A percentile compares a stretch with the other conserved stretches of the same genome.
phyloP scores from a whole-genome alignment of 805 yeast species.

The Myxozyma kluyveri region DNA sequence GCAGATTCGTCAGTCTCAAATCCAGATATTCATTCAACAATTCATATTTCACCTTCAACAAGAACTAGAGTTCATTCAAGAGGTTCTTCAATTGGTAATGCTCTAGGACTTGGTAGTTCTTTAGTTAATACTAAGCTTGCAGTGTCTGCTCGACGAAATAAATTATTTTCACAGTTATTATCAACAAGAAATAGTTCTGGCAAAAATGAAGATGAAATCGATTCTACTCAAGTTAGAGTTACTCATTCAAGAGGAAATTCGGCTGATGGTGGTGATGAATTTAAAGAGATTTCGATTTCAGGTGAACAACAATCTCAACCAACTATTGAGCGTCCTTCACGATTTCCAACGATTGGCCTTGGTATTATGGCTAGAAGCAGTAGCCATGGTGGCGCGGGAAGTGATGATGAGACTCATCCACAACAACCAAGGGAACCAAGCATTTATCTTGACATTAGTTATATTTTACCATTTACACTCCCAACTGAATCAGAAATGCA shows the following conservation, averaged over 20 bases:
- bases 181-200: not conserved
- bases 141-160: no score
- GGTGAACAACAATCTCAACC: slow-evolving; percentile 56
- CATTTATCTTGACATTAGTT: slow-evolving; percentile 38
- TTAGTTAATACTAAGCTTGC: no score
- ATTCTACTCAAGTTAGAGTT: no score
- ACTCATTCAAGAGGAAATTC: not conserved
- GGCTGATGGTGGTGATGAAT: not conserved
- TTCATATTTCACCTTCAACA: no score
- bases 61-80: slow-evolving; percentile 7
- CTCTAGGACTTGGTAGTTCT: not conserved
- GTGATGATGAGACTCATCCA: not conserved
- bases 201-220: not conserved
- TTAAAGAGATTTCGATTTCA: slow-evolving; percentile 41
- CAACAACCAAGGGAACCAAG: slow-evolving; percentile 2
- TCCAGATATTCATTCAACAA: no score
- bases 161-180: no score
- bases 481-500: slow-evolving; percentile 74
- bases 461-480: slow-evolving; percentile 50
- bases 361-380: not conserved
- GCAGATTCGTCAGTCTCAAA: no score
- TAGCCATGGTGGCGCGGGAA: not conserved
- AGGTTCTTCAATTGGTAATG: slow-evolving; percentile 5
- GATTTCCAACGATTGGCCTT: not conserved
- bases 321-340: not conserved